These are phyloP conservation scores for Beauveria scarabaeidicola DNA, from an alignment of 2,329 filamentous ascomycete genomes.

Conservation along the genomic window DNA sequence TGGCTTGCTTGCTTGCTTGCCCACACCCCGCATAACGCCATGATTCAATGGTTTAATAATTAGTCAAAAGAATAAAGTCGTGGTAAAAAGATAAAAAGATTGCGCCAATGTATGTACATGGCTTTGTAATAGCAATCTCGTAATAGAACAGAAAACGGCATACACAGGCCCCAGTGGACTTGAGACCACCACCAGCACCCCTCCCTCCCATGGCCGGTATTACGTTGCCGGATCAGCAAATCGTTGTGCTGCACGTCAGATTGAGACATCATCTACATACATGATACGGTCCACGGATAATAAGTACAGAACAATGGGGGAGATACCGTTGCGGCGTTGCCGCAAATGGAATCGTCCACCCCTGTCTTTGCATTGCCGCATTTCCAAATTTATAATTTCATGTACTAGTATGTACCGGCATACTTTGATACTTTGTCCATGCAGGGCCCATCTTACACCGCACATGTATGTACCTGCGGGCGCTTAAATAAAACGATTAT, in stretches of 20 bases:
- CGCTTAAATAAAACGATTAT: not conserved
- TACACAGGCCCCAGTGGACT: not conserved
- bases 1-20: too few species aligned
- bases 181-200: not conserved
- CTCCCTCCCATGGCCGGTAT: not conserved
- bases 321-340: too few species aligned
- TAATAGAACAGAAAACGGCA: not conserved
- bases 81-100: not conserved
- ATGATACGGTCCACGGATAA: too few species aligned
- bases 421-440: not conserved
- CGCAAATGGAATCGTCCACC: too few species aligned
- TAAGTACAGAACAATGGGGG: too few species aligned
- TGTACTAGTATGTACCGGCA: too few species aligned
- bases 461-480: not conserved
- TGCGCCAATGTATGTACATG: not conserved
- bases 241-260: conserved; percentile 6
- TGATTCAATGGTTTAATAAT: too few species aligned
- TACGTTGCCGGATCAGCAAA: conserved; percentile 4
- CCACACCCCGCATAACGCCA: too few species aligned
- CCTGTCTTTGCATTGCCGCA: too few species aligned
- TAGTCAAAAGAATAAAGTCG: too few species aligned
- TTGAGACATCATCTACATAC: not conserved
- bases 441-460: not conserved
- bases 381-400: not conserved
- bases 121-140: not conserved